Percentiles rank a stretch among this genome's conserved stretches.
Evolutionary conservation across 2,329 filamentous ascomycete species (phyloP).

Genomic region (Trichoderma gracile): DNA sequence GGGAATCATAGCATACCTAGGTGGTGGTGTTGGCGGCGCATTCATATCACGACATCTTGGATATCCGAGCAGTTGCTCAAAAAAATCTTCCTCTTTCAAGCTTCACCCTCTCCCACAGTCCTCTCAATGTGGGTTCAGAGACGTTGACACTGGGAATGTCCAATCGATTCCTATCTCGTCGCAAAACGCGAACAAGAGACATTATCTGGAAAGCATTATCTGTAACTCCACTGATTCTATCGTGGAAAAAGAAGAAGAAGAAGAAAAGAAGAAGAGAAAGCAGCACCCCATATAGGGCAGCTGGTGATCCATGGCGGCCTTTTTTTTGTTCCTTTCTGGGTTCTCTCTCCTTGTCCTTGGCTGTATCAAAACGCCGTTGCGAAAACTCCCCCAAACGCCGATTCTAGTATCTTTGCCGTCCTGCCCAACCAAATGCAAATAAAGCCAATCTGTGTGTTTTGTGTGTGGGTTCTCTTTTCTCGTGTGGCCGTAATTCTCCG

Average conservation of each 20-base stretch:
- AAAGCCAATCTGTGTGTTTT: not conserved
- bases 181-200: not conserved
- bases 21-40: not conserved
- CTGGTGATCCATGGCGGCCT: not conserved
- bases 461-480: not conserved
- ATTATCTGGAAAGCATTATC: not conserved
- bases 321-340: not conserved
- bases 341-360: not conserved
- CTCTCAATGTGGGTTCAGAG: no score
- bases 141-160: not conserved
- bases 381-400: conserved; percentile 13
- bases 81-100: not conserved
- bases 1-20: not conserved
- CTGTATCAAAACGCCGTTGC: conserved; percentile 3
- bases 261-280: not conserved
- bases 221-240: not conserved
- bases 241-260: not conserved
- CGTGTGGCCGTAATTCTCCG: not conserved
- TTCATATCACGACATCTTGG: not conserved
- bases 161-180: conserved; percentile 2
- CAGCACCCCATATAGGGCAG: not conserved
- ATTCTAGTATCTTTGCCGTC: conserved; percentile 5
- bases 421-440: not conserved
- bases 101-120: not conserved
- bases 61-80: not conserved